Conservation (phyloP, 2,329 filamentous ascomycete species). For the Fusarium robinianum region DNA sequence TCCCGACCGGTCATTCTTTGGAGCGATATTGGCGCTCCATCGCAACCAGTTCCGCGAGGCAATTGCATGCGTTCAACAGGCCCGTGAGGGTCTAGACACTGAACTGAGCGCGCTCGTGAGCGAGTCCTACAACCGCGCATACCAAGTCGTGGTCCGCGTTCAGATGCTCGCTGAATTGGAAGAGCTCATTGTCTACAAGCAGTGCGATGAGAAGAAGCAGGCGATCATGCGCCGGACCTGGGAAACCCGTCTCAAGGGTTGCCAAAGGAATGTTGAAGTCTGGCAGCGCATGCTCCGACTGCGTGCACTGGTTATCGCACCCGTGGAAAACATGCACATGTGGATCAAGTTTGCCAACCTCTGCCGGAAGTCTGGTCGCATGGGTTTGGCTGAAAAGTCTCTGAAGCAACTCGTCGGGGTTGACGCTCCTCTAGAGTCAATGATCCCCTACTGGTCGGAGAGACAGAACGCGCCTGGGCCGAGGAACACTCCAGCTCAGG, state of each 20-base stretch:
- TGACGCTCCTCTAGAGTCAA: constrained; percentile 63
- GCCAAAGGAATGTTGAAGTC: constrained; percentile 95
- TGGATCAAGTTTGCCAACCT: constrained; percentile 99
- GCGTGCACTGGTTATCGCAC: constrained; percentile 86
- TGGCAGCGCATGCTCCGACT: constrained; percentile 99
- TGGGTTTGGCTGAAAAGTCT: constrained; percentile 93
- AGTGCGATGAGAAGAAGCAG: constrained; percentile 86
- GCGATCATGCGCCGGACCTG: constrained; percentile 90
- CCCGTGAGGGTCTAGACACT: constrained; percentile 90
- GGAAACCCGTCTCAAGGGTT: constrained; percentile 93
- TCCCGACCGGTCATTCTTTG: constrained; percentile 96
- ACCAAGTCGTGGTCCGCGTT: constrained; percentile 95
- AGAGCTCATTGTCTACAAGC: constrained; percentile 97
- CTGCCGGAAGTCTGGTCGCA: constrained; percentile 92
- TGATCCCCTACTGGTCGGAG: constrained; percentile 63
- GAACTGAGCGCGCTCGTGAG: constrained; percentile 96
- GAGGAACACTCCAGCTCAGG: constrained; percentile 68
- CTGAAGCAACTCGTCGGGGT: constrained; percentile 85
- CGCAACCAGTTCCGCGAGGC: constrained; percentile 95
- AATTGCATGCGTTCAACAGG: constrained; percentile 84
- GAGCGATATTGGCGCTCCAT: constrained; percentile 91
- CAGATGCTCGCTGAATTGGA: constrained; percentile 99
- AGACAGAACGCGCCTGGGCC: constrained; percentile 30
- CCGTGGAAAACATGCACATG: constrained; percentile 95
- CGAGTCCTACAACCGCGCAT: constrained; percentile 97